Conservation (phyloP, 1,284 basidiomycete species). For the Apiotrichum brassicae region DNA sequence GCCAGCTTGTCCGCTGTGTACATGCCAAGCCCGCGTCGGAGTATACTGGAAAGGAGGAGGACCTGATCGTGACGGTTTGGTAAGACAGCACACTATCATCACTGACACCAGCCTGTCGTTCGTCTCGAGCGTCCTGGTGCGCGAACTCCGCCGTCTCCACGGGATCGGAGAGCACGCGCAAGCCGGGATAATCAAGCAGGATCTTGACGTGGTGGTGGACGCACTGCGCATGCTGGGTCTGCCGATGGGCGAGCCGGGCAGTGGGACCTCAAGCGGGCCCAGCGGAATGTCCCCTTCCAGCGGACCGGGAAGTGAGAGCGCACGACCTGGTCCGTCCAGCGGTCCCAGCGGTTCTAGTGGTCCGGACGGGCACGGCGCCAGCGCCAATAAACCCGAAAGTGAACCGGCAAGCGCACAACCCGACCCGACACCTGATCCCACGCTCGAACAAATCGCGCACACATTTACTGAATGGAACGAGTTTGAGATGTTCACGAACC, state of each 20-base stretch:
- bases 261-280: too few relatives aligned
- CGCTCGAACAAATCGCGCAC: too few relatives aligned
- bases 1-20: constrained; percentile 21
- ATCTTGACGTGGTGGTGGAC: constrained; percentile 27
- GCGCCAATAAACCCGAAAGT: too few relatives aligned
- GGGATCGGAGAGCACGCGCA: constrained; percentile 14
- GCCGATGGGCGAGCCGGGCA: neutral
- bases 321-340: too few relatives aligned
- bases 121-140: constrained; percentile 33
- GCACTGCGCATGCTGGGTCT: constrained; percentile 14
- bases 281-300: too few relatives aligned
- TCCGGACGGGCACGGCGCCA: too few relatives aligned
- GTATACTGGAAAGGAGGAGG: constrained; percentile 3
- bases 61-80: constrained; percentile 38
- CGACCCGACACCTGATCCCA: too few relatives aligned
- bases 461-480: too few relatives aligned
- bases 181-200: constrained; percentile 23
- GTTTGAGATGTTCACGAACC: too few relatives aligned
- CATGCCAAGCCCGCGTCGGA: constrained; percentile 10
- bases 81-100: constrained; percentile 1
- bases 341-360: too few relatives aligned
- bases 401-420: too few relatives aligned
- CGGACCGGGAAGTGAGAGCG: too few relatives aligned
- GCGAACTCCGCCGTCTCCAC: constrained; percentile 35
- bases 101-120: constrained; percentile 28